Evolutionary conservation across 2,329 filamentous ascomycete species (phyloP).

Genomic region (Penicillium janthinellum): DNA sequence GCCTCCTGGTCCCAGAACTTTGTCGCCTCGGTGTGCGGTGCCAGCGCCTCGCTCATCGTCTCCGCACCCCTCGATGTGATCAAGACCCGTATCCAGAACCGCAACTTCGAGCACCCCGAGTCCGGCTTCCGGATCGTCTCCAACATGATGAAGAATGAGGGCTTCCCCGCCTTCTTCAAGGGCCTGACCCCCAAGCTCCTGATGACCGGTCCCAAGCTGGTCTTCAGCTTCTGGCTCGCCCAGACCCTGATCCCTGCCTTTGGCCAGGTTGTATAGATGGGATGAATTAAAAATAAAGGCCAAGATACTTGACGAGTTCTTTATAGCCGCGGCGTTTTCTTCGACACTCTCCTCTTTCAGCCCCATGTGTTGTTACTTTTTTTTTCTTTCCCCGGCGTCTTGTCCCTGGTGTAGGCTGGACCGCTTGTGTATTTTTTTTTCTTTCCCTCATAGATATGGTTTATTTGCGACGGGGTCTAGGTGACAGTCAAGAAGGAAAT

Average conservation of each 20-base stretch:
- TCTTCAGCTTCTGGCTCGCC: constrained; percentile 99
- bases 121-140: constrained; percentile 86
- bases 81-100: constrained; percentile 97
- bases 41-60: constrained; percentile 90
- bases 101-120: constrained; percentile 98
- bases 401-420: constrained; percentile 10
- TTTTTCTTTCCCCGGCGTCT: constrained; percentile 15
- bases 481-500: constrained; percentile 10
- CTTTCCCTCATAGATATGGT: constrained; percentile 17
- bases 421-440: constrained; percentile 21
- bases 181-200: constrained; percentile 94
- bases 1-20: constrained; percentile 97
- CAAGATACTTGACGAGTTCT: constrained; percentile 18
- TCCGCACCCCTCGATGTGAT: constrained; percentile 97
- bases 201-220: constrained; percentile 98
- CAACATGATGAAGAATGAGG: constrained; percentile 93
- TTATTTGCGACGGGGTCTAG: constrained; percentile 19
- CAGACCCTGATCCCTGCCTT: constrained; percentile 97
- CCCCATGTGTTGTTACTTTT: neutral
- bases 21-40: constrained; percentile 90
- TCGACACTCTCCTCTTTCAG: constrained; percentile 18
- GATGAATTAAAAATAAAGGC: neutral
- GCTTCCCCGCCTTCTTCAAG: constrained; percentile 90
- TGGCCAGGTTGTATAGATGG: constrained; percentile 62
- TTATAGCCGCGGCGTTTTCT: constrained; percentile 27